Percentiles rank a stretch among this genome's conserved stretches.
Evolutionary conservation across 106 monocot species (phyloP).

Genomic region (Dendrobium catenatum): DNA sequence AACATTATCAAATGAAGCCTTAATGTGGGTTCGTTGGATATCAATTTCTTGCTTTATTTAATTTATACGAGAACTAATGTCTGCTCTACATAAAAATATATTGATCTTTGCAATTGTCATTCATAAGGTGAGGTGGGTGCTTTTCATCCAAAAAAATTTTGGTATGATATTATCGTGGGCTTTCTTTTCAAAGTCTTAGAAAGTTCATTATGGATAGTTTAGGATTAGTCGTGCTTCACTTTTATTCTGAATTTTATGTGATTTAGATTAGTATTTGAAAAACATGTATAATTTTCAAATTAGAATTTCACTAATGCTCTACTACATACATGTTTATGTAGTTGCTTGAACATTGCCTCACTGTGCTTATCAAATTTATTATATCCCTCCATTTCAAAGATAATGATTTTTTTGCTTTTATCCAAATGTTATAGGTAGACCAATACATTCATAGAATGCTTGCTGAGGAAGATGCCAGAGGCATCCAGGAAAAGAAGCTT

Average conservation of each 20-base stretch:
- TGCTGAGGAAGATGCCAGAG: conserved; percentile 70
- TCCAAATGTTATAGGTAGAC: conserved; percentile 48
- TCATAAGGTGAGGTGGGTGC: no score
- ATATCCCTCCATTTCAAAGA: neutral
- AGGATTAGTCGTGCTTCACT: no score
- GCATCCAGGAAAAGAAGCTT: conserved; percentile 21
- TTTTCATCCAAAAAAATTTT: no score
- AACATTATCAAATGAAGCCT: neutral
- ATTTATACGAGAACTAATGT: neutral
- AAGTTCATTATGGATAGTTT: no score
- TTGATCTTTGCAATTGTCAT: no score
- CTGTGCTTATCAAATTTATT: neutral
- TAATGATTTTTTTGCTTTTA: neutral
- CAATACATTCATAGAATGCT: conserved; percentile 84
- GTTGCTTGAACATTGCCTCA: neutral
- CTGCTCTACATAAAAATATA: neutral
- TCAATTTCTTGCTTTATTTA: neutral
- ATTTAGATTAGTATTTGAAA: neutral
- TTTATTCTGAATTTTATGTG: neutral
- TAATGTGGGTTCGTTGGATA: neutral
- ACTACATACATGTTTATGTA: neutral
- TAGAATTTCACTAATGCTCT: neutral
- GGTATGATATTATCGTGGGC: no score
- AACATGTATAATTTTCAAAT: neutral
- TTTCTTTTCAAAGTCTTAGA: no score